Base-by-base conservation (phyloP, 164 flowering plant species). In the Macadamia tetraphylla region DNA sequence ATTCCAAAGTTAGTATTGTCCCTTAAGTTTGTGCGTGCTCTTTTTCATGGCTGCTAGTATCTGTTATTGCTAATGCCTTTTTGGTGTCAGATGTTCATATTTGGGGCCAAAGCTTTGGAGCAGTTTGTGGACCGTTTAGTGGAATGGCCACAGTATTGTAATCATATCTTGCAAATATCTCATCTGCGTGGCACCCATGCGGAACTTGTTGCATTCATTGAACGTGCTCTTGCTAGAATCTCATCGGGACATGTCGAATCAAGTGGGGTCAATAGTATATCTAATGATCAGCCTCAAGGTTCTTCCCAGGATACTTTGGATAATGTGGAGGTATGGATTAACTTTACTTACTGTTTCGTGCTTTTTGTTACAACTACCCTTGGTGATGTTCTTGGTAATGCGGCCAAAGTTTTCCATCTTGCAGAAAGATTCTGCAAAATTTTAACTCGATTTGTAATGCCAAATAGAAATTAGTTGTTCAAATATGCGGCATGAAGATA, bases 141-240 rank as follows among this genome's bases (percentile, higher is more conserved):
- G 59, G 99, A 95, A 80, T 92, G 98, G 99, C 98, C 99, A 6
- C 99, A 88, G 56, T 95, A 92, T 72, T 95, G 99, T 83, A 90
- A 95, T 76, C 99, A 95, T 77, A 90, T 95, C 65, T 75, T 95
- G 70, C 99, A 95, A 78, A 95, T 95, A 76, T 92, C 99, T 70
- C 99, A 95, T 80, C 81, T 95, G 51, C 96, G 97, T 57, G 76
- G 80, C 65, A 82, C 93, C 62, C 91, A 92, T 68, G 31, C 92
- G 9, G 98, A 89, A 57, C 81, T 92, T 69, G 94, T 95, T 81
- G 74, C 85, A 67, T 87, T 85, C 74, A 85, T 92, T 71, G 99
- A 95, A 72, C 83, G 86, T 62, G 86, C 94, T 55, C 96, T 92
- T 77, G 86, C 87, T 9, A 82, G 84, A 66, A 81, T 83, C 58